Percentiles rank a stretch among this genome's conserved stretches.
Evolutionary conservation across 2,329 filamentous ascomycete species (phyloP).

Genomic region (Ilyonectria destructans): DNA sequence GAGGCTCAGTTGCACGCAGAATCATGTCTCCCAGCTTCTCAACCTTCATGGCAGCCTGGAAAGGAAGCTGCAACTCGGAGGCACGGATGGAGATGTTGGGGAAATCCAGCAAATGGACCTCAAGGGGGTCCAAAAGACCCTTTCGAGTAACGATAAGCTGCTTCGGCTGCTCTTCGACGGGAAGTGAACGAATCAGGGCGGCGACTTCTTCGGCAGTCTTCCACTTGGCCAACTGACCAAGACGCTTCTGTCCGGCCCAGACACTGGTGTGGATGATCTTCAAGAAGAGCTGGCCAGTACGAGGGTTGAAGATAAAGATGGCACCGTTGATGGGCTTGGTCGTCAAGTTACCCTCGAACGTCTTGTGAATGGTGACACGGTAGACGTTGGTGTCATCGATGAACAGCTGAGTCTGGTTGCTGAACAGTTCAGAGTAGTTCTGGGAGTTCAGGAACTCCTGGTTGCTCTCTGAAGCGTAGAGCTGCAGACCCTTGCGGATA

Average conservation of each 20-base stretch:
- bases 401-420: slow-evolving; percentile 98
- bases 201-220: slow-evolving; percentile 99
- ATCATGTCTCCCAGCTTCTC: slow-evolving; percentile 99
- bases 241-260: slow-evolving; percentile 99
- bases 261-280: slow-evolving; percentile 99
- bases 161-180: slow-evolving; percentile 98
- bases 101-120: slow-evolving; percentile 98
- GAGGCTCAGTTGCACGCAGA: slow-evolving; percentile 95
- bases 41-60: slow-evolving; percentile 99
- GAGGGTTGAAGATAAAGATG: slow-evolving; percentile 99
- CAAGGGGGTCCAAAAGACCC: slow-evolving; percentile 95
- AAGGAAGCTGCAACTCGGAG: slow-evolving; percentile 95
- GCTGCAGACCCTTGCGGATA: slow-evolving; percentile 97
- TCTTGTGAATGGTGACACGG: slow-evolving; percentile 99
- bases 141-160: slow-evolving; percentile 98
- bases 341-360: slow-evolving; percentile 98
- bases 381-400: slow-evolving; percentile 99
- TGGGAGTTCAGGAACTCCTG: slow-evolving; percentile 99
- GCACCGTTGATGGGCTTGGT: slow-evolving; percentile 99
- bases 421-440: slow-evolving; percentile 99
- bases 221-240: slow-evolving; percentile 98
- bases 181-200: slow-evolving; percentile 93
- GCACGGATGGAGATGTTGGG: slow-evolving; percentile 99
- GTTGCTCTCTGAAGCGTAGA: slow-evolving; percentile 98
- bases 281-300: slow-evolving; percentile 96